phyloP scores from a whole-genome alignment of 768 basidiomycete species.

The Boletus tylopilopsis region DNA sequence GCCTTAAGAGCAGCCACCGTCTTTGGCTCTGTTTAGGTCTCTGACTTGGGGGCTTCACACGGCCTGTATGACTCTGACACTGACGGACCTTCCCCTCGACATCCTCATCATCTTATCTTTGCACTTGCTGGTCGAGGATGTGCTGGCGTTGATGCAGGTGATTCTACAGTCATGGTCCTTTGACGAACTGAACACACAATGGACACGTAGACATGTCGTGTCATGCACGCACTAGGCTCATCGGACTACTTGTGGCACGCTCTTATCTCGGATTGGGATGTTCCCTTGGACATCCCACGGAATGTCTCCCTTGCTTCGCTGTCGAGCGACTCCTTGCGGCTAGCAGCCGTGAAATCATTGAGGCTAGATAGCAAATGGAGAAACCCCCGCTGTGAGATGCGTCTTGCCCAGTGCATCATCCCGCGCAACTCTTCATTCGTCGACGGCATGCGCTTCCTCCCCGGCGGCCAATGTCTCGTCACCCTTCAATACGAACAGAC shows the following conservation, averaged over 20 bases:
- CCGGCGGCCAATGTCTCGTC: conserved; percentile 47
- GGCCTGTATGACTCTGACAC: neutral
- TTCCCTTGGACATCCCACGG: conserved; percentile 41
- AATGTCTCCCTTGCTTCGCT: conserved; percentile 33
- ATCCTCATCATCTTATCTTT: conserved; percentile 38
- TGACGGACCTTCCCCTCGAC: conserved; percentile 41
- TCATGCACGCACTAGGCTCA: conserved; percentile 47
- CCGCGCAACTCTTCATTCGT: conserved; percentile 35
- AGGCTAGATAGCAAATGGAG: conserved; percentile 52
- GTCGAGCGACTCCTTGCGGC: conserved; percentile 39
- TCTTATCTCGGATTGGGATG: conserved; percentile 27
- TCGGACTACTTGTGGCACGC: conserved; percentile 56
- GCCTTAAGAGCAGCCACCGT: conserved; percentile 25
- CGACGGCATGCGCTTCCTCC: conserved; percentile 44
- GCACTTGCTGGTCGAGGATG: conserved; percentile 35
- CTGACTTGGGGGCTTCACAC: neutral
- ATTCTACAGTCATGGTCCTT: conserved; percentile 10
- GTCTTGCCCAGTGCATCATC: conserved; percentile 35
- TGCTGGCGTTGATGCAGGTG: conserved; percentile 51
- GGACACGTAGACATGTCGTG: conserved; percentile 56
- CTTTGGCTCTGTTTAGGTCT: conserved; percentile 29
- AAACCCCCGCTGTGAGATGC: conserved; percentile 33
- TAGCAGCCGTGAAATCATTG: conserved; percentile 40
- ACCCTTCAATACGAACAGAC: conserved; percentile 36
- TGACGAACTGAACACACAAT: conserved; percentile 4